Percentiles rank a stretch among this genome's conserved stretches.
Conservation (phyloP, 78 protist genomes). For the Trichosphaerium sp. region DNA sequence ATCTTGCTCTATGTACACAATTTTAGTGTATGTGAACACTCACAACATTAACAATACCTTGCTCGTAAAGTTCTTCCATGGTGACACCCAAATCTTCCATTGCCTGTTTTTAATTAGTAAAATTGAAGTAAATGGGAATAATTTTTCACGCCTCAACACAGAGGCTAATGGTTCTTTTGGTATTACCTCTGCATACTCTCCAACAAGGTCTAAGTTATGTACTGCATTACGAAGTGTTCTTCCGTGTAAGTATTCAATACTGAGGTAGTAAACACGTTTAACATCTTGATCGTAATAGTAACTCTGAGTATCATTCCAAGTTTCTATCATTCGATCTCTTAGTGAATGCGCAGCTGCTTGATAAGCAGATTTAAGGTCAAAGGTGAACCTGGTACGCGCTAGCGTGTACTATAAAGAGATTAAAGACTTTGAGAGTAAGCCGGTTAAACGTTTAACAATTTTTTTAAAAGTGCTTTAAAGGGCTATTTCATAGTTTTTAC, state of each 20-base stretch:
- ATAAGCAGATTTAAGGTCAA: constrained; percentile 47
- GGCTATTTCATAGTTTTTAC: no score
- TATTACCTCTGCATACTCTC: constrained; percentile 34
- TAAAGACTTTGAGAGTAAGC: no score
- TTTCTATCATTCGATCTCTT: constrained; percentile 61
- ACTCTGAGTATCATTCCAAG: constrained; percentile 59
- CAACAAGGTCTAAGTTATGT: constrained; percentile 53
- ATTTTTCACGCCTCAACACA: not conserved
- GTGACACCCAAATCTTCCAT: constrained; percentile 42
- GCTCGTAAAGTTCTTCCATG: constrained; percentile 59
- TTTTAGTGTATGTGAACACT: no score
- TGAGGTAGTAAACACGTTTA: constrained; percentile 80
- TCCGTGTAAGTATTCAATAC: constrained; percentile 85
- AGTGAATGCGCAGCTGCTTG: constrained; percentile 60
- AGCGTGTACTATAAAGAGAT: constrained; percentile 48
- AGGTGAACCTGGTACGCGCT: constrained; percentile 52
- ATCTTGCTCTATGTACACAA: no score
- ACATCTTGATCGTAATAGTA: constrained; percentile 34
- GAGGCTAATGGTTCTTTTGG: not conserved
- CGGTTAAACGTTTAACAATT: no score
- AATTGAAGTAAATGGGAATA: not conserved
- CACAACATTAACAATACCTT: no score
- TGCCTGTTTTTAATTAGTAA: not conserved
- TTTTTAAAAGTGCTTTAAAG: no score
- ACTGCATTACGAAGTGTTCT: constrained; percentile 71